Evolutionary conservation across 2,329 filamentous ascomycete species (phyloP).

Genomic region (Xylariomycetidae sp.): DNA sequence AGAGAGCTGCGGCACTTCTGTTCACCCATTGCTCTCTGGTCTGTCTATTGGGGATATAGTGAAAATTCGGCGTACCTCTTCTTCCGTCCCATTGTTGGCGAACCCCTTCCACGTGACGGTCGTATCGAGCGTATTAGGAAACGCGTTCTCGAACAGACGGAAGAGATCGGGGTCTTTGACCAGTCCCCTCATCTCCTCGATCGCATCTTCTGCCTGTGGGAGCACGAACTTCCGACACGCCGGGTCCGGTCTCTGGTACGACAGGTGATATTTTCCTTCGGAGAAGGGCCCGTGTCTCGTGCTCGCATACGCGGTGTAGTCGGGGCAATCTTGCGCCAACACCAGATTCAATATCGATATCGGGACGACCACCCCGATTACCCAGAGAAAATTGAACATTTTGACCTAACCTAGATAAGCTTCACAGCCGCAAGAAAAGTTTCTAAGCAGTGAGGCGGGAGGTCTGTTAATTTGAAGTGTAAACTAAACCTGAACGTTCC

Average conservation of each 20-base stretch:
- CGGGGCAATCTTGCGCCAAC: slow-evolving; percentile 47
- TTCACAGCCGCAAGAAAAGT: too few species aligned
- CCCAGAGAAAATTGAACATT: too few species aligned
- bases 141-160: slow-evolving; percentile 67
- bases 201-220: slow-evolving; percentile 69
- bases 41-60: too few species aligned
- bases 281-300: slow-evolving; percentile 66
- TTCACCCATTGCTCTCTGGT: slow-evolving; percentile 22
- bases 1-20: slow-evolving; percentile 55
- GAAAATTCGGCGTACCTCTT: slow-evolving; percentile 49
- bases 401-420: too few species aligned
- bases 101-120: slow-evolving; percentile 65
- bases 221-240: slow-evolving; percentile 80
- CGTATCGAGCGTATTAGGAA: slow-evolving; percentile 72
- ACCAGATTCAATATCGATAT: too few species aligned
- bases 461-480: too few species aligned
- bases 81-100: slow-evolving; percentile 49
- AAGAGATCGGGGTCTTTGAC: slow-evolving; percentile 74
- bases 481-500: too few species aligned
- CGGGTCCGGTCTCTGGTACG: slow-evolving; percentile 72
- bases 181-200: slow-evolving; percentile 61
- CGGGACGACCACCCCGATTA: too few species aligned
- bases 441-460: too few species aligned
- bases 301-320: slow-evolving; percentile 59
- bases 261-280: slow-evolving; percentile 68